Evolutionary conservation across 345 rosid species (phyloP), one percentile per base, ranked within the genome.

Genomic region (Aurinia saxatilis): DNA sequence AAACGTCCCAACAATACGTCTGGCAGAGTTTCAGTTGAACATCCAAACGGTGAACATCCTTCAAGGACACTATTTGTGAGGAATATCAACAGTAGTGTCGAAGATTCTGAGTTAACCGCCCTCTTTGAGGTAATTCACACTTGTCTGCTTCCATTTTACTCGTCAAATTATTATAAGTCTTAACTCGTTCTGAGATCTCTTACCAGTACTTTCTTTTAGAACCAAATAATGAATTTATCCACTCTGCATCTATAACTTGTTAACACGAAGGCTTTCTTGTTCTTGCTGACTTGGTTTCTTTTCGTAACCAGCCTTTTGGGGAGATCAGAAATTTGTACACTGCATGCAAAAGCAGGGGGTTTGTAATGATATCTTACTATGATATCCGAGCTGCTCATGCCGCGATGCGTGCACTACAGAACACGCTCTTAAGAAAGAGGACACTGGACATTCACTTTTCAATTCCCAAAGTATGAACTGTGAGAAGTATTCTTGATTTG

Each of bases 41-140:
- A 91, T 71, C 98, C 98, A 11, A 84, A 80, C 46, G 98, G 98
- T 31, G 98, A 92, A 75, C 96, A 88, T 73, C 98, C 96, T 77
- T 92, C 98, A 8, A 80, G 98, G 72, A 92, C 98, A 29, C 61
- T 92, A 47, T 92, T 88, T 74, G 98, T 92, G 13, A 82, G 96
- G 53, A 92, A 92, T 67, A 92, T 92, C 59, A 92, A 92, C 75
- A 92, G 98, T 60, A 84, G 88, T 60, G 96, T 88, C 13, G 98
- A 92, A 49, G 96, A 92, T 72, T 73, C 84, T 19, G 98, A 92
- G 75, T 69, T 91, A 71, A 79, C 66, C 57, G 73, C 98, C 50
- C 90, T 91, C 33, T 91, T 91, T 66, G 95, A 88, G 98, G 98
- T 91, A 78, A 57, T 7, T 16, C 30, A 60, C 23, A 30, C 67